phyloP scores from a whole-genome alignment of 140 eudicot species.

The Stevia rebaudiana region DNA sequence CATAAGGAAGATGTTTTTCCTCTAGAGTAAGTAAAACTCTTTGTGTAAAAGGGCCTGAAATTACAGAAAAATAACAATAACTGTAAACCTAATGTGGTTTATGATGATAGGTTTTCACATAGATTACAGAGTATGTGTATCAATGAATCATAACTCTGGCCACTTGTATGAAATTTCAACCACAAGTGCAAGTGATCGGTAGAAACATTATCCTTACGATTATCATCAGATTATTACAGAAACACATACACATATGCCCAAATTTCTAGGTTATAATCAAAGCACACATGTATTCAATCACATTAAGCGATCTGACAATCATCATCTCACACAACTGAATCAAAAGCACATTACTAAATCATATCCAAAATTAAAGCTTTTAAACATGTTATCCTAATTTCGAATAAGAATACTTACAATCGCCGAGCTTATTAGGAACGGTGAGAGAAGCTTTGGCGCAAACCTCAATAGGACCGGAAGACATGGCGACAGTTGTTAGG shows the following conservation, averaged over 20 bases:
- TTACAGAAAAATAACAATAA: constrained; percentile 1
- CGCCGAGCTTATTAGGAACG: constrained; percentile 77
- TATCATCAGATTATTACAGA: background rate
- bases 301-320: background rate
- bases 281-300: background rate
- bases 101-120: background rate
- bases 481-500: constrained; percentile 35
- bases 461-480: constrained; percentile 54
- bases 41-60: constrained; percentile 89
- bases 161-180: too few species aligned
- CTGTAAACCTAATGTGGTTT: too few species aligned
- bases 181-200: background rate
- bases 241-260: background rate
- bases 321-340: background rate
- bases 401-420: constrained; percentile 45
- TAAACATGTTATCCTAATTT: background rate
- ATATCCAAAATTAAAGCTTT: background rate
- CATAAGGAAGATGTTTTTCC: constrained; percentile 85
- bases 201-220: background rate
- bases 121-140: background rate
- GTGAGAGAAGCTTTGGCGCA: constrained; percentile 73
- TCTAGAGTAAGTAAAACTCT: constrained; percentile 82
- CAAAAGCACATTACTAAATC: background rate
- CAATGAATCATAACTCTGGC: too few species aligned
- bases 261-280: background rate